Evolutionary conservation across 2,329 filamentous ascomycete genomes (phyloP).

Genomic region (Rasamsonia emersonii): DNA sequence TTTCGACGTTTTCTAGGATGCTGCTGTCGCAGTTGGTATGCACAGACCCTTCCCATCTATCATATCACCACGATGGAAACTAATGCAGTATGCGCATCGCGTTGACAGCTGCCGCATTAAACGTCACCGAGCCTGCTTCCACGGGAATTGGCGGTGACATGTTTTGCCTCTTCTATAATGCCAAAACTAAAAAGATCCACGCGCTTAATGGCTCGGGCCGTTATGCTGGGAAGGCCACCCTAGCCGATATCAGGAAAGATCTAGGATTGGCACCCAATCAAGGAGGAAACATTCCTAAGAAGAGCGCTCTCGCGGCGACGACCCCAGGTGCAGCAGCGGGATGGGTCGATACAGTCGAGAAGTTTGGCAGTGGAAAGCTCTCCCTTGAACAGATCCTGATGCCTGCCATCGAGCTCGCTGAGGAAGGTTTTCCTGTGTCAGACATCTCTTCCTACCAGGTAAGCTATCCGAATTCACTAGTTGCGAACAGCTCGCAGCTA

Average conservation of each 20-base stretch:
- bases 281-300: constrained; percentile 57
- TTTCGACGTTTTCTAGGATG: constrained; percentile 53
- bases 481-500: neutral
- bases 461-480: constrained; percentile 26
- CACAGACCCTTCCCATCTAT: constrained; percentile 9
- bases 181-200: constrained; percentile 68
- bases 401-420: constrained; percentile 77
- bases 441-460: constrained; percentile 65
- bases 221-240: constrained; percentile 57
- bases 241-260: constrained; percentile 61
- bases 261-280: constrained; percentile 56
- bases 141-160: constrained; percentile 96
- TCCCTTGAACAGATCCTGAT: constrained; percentile 66
- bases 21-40: constrained; percentile 83
- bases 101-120: constrained; percentile 68
- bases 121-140: constrained; percentile 84
- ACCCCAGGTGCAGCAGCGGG: constrained; percentile 86
- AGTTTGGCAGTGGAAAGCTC: constrained; percentile 81
- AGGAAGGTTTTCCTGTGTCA: constrained; percentile 82
- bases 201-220: constrained; percentile 93
- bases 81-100: constrained; percentile 6
- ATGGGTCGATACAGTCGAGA: constrained; percentile 82
- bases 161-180: constrained; percentile 91
- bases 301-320: constrained; percentile 71
- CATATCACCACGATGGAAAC: constrained; percentile 2